Conservation (phyloP, 2,329 filamentous ascomycete species). For the Calycina herbarum region DNA sequence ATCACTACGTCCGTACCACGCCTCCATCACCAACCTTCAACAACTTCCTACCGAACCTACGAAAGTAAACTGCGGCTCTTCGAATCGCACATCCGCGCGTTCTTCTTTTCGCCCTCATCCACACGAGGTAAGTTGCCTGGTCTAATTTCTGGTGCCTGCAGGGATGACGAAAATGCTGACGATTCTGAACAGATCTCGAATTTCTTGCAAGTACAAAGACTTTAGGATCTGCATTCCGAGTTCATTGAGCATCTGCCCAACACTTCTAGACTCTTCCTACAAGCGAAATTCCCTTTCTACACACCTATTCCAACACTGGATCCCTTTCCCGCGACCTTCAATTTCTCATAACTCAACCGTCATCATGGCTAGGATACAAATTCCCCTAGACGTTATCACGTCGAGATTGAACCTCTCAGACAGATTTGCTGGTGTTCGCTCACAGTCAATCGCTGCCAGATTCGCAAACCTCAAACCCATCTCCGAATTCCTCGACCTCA, state of each 20-base stretch:
- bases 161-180: slow-evolving; percentile 25
- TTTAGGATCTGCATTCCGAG: background rate
- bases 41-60: slow-evolving; percentile 5
- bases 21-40: background rate
- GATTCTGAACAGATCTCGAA: slow-evolving; percentile 33
- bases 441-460: slow-evolving; percentile 74
- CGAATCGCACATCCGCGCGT: slow-evolving; percentile 3
- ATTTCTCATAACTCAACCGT: background rate
- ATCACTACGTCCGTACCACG: background rate
- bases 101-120: background rate
- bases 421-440: slow-evolving; percentile 80
- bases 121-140: slow-evolving; percentile 8
- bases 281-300: background rate
- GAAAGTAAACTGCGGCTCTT: background rate
- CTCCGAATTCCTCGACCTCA: slow-evolving; percentile 93
- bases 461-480: slow-evolving; percentile 92
- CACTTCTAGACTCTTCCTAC: background rate
- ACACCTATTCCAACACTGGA: background rate
- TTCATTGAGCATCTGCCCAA: slow-evolving; percentile 6
- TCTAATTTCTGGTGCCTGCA: slow-evolving; percentile 17
- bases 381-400: slow-evolving; percentile 88
- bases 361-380: slow-evolving; percentile 83
- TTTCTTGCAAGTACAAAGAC: slow-evolving; percentile 20
- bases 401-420: slow-evolving; percentile 84
- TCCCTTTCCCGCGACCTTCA: background rate